Base-by-base conservation (phyloP, 768 basidiomycete species). In the Leccinum rimulosum region DNA sequence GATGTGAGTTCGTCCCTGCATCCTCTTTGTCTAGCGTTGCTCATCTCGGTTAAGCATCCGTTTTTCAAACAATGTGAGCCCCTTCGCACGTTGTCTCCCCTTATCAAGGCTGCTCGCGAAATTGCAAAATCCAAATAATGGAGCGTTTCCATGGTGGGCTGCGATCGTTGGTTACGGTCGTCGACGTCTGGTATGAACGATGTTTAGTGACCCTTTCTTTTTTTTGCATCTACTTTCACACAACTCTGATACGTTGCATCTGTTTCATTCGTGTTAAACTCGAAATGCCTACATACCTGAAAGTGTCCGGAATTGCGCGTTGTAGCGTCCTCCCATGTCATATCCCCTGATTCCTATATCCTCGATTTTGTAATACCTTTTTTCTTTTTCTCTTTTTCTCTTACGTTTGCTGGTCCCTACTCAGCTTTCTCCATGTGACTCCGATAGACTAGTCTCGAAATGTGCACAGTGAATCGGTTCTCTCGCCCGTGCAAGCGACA, bases 71-170 rank as follows among this genome's bases (percentile, higher is more conserved):
- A 89, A 35, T 87, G 88, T 3, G 95, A 97, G 76, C 93, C 93
- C 6, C 78, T 96, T 54, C 82, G 90, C 57, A 94, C 92, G 19
- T 78, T 96, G 55, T 81, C 92, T 8, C 94, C 94, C 8, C 76
- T 96, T 43, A 96, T 96, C 81, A 95, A 95, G 72, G 93, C 93
- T 12, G 94, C 94, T 6, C 79, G 92, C 61, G 93, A 95, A 63
- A 88, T 91, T 51, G 87, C 89, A 38, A 91, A 90, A 80, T 72
- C 77, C 62, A 81, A 83, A 63, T 73, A 28, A 64, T 36, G 50
- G 22, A 47, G 10, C 14, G 28, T 35, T 50, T 4, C 33, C 28
- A 35, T 28, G 52, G 48, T 31, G 31, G 49, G 50, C 36, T 25
- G 31, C 49, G 45, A 45, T 35, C 31, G 38, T n/a, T 40, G 30